phyloP scores from a whole-genome alignment of 1,284 basidiomycete genomes.

The Cerrena zonata region DNA sequence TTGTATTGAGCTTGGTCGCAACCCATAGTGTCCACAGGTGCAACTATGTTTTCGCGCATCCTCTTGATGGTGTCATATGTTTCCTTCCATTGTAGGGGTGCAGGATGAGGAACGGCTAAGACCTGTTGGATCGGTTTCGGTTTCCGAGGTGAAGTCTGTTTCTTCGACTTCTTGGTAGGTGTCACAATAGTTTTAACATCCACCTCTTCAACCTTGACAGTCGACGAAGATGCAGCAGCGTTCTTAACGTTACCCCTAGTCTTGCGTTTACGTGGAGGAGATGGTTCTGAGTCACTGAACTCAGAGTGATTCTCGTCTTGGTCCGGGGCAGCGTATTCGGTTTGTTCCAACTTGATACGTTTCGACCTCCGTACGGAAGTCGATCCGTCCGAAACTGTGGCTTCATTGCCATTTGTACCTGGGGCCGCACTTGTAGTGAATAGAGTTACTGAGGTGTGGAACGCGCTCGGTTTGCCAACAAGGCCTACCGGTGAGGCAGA shows the following conservation, averaged over 20 bases:
- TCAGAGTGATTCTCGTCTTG: background rate
- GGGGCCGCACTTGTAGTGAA: constrained; percentile 3
- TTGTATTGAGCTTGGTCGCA: constrained; percentile 64
- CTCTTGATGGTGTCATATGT: constrained; percentile 71
- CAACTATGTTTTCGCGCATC: constrained; percentile 69
- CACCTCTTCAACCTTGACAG: constrained; percentile 10
- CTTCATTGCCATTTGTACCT: background rate
- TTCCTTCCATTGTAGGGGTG: constrained; percentile 69
- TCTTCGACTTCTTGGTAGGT: background rate
- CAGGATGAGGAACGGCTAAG: constrained; percentile 65
- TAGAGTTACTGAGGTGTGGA: constrained; percentile 15
- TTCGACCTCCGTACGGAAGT: constrained; percentile 13
- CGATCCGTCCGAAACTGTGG: constrained; percentile 1
- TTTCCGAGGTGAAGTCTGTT: constrained; percentile 33
- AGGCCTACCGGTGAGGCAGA: constrained; percentile 5
- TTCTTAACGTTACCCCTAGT: background rate
- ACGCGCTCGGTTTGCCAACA: constrained; percentile 15
- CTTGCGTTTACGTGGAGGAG: background rate
- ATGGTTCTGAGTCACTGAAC: background rate
- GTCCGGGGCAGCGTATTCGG: constrained; percentile 2
- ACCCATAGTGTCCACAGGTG: constrained; percentile 91
- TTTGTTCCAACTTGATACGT: constrained; percentile 10
- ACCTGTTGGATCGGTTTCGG: constrained; percentile 46
- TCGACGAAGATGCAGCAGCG: background rate
- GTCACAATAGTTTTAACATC: background rate